Percentiles rank a stretch among this genome's conserved stretches.
These are phyloP conservation scores for Brassica juncea DNA, from an alignment of 345 rosid genomes.

Conservation along the genomic window DNA sequence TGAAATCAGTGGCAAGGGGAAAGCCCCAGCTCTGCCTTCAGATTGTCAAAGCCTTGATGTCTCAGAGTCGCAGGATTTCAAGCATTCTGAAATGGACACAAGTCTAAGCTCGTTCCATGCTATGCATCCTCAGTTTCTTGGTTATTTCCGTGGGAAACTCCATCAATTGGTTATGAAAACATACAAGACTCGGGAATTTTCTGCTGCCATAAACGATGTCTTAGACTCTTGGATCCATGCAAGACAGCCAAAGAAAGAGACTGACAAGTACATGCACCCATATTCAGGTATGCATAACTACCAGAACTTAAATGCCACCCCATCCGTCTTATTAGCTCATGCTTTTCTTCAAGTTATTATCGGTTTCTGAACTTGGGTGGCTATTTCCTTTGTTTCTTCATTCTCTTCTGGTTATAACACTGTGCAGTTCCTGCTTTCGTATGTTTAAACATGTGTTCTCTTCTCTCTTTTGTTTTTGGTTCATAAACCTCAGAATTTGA, in stretches of 20 bases:
- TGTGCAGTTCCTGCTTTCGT: conserved; percentile 12
- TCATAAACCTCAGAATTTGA: conserved; percentile 55
- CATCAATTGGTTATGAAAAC: conserved; percentile 97
- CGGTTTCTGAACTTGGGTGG: conserved; percentile 22
- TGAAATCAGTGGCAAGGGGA: conserved; percentile 43
- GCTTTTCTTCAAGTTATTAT: neutral
- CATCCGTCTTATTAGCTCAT: conserved; percentile 3
- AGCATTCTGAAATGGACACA: conserved; percentile 34
- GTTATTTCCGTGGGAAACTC: conserved; percentile 86
- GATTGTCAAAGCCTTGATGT: conserved; percentile 46
- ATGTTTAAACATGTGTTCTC: conserved; percentile 27
- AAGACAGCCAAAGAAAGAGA: conserved; percentile 90
- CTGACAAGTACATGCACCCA: conserved; percentile 68
- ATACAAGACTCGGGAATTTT: conserved; percentile 87
- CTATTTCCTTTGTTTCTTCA: conserved; percentile 10
- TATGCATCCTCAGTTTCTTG: conserved; percentile 89
- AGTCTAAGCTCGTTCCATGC: conserved; percentile 55
- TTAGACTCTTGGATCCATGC: conserved; percentile 95
- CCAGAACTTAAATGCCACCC: neutral
- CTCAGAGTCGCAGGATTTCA: conserved; percentile 38
- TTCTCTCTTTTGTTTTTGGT: conserved; percentile 30
- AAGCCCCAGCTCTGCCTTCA: conserved; percentile 41
- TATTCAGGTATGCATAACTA: conserved; percentile 63
- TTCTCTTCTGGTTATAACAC: neutral
- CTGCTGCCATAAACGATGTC: conserved; percentile 95